These are phyloP conservation scores for Sarcodon aspratus DNA, from an alignment of 768 basidiomycete species.

Conservation along the genomic window DNA sequence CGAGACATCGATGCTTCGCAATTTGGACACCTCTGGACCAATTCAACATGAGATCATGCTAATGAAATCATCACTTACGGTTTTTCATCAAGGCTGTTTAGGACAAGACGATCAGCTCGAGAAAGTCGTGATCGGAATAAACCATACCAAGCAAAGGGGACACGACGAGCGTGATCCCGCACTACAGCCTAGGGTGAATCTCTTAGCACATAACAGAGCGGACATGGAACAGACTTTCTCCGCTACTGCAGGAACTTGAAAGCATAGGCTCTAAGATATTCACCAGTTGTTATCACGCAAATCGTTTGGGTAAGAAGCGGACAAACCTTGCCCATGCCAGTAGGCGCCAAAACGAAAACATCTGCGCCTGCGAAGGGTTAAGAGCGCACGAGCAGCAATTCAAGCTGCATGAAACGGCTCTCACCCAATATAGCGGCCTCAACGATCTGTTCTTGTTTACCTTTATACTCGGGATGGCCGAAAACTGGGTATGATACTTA, in stretches of 20 bases:
- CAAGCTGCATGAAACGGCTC: constrained; percentile 1
- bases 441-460: constrained; percentile 69
- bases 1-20: constrained; percentile 40
- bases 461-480: constrained; percentile 56
- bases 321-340: constrained; percentile 78
- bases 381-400: not conserved
- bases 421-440: constrained; percentile 56
- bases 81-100: constrained; percentile 69
- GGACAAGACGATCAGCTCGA: not conserved
- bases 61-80: constrained; percentile 34
- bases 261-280: constrained; percentile 58
- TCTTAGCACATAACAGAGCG: not conserved
- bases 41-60: not conserved
- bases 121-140: not conserved
- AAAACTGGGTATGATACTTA: constrained; percentile 37
- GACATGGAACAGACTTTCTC: constrained; percentile 31
- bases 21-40: constrained; percentile 46
- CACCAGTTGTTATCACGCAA: not conserved
- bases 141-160: constrained; percentile 64
- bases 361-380: constrained; percentile 38
- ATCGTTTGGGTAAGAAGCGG: not conserved
- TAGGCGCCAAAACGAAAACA: constrained; percentile 74
- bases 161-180: constrained; percentile 62
- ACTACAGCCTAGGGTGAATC: constrained; percentile 20
- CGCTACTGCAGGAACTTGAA: constrained; percentile 71